These are phyloP conservation scores for Claviceps pazoutovae DNA, from an alignment of 2,329 filamentous ascomycete species.

Conservation along the genomic window DNA sequence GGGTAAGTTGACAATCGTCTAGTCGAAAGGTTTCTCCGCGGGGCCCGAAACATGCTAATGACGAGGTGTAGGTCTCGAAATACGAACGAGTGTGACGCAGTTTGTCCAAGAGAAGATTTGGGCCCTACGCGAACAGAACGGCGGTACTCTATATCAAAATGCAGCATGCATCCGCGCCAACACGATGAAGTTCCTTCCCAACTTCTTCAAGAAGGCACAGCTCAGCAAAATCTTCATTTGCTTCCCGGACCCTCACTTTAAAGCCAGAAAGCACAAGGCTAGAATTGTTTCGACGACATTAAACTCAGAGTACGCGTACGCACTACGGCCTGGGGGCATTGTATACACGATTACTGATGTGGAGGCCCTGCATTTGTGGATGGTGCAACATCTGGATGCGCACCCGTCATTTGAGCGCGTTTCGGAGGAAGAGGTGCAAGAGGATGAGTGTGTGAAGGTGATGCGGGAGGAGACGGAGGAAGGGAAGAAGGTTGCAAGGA, in stretches of 20 bases:
- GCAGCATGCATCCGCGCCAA: conserved; percentile 81
- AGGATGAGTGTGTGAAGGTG: conserved; percentile 55
- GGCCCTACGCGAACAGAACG: conserved; percentile 58
- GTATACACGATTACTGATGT: conserved; percentile 97
- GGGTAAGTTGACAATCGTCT: conserved; percentile 37
- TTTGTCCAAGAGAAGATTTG: conserved; percentile 81
- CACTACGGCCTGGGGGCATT: conserved; percentile 66
- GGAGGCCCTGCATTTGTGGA: conserved; percentile 85
- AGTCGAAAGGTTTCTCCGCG: not conserved
- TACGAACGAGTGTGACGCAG: conserved; percentile 76
- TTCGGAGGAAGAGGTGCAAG: conserved; percentile 48
- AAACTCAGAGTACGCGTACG: conserved; percentile 87
- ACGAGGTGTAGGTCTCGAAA: conserved; percentile 60
- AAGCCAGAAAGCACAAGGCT: conserved; percentile 91
- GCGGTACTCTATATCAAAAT: conserved; percentile 58
- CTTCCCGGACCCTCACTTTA: conserved; percentile 98
- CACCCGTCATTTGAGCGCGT: conserved; percentile 72
- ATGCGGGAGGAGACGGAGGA: conserved; percentile 87
- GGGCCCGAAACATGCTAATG: not conserved
- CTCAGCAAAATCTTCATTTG: conserved; percentile 91
- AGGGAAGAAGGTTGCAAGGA: conserved; percentile 88
- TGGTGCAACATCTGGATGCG: conserved; percentile 70
- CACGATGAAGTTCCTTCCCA: conserved; percentile 98
- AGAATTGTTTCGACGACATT: conserved; percentile 81
- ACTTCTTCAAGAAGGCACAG: conserved; percentile 76